phyloP scores from a whole-genome alignment of 805 yeast genomes.

The Ogataea neopini region DNA sequence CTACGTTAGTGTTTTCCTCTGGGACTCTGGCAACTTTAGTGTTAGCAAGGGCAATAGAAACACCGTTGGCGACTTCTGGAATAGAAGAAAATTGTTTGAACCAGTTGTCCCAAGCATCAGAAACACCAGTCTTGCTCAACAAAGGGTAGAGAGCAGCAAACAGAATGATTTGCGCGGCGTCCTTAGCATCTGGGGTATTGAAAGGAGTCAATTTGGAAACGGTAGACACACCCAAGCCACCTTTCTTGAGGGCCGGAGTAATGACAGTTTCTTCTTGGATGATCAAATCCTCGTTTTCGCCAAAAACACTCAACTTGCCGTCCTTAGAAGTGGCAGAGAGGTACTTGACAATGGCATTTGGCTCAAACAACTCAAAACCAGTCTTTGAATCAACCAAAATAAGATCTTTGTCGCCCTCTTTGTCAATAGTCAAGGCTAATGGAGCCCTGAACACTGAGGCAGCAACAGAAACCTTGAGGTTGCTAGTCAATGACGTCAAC shows the following conservation, averaged over 20 bases:
- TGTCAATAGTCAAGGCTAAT: conserved; percentile 28
- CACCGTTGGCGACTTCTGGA: conserved; percentile 45
- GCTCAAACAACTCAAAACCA: conserved; percentile 54
- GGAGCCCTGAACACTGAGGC: conserved; percentile 34
- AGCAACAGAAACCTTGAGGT: conserved; percentile 48
- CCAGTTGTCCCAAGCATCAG: conserved; percentile 37
- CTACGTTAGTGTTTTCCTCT: conserved; percentile 43
- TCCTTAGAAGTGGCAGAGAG: conserved; percentile 38
- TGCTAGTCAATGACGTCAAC: conserved; percentile 37
- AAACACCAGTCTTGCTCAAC: conserved; percentile 24
- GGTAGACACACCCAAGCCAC: conserved; percentile 30
- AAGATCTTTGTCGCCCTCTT: conserved; percentile 23
- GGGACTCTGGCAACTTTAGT: conserved; percentile 45
- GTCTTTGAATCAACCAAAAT: conserved; percentile 37
- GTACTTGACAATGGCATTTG: conserved; percentile 71
- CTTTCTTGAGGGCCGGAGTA: conserved; percentile 40
- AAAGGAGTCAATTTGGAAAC: conserved; percentile 17
- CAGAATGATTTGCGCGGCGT: conserved; percentile 56
- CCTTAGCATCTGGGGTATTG: conserved; percentile 33
- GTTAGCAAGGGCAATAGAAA: conserved; percentile 46
- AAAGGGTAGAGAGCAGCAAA: conserved; percentile 59
- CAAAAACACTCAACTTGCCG: conserved; percentile 19
- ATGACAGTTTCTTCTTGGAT: conserved; percentile 47
- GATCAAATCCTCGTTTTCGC: conserved; percentile 29
- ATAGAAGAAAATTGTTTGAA: conserved; percentile 40